These are phyloP conservation scores for Cadophora luteo-olivacea DNA, from an alignment of 2,329 filamentous ascomycete species.

Conservation along the genomic window DNA sequence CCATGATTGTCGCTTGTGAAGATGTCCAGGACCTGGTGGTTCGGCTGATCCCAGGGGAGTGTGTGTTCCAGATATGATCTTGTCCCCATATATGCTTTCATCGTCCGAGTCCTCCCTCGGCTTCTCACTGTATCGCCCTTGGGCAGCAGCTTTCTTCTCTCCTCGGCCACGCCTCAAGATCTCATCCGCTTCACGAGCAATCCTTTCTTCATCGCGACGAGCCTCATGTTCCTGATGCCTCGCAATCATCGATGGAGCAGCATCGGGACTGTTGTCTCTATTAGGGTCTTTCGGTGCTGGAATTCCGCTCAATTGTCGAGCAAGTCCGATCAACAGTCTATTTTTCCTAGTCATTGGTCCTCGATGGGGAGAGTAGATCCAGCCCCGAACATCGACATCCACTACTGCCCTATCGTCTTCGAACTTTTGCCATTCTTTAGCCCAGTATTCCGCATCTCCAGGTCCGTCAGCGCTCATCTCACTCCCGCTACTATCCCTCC, in stretches of 20 bases:
- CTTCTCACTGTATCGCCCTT: slow-evolving; percentile 76
- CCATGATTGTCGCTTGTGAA: slow-evolving; percentile 53
- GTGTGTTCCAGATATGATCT: slow-evolving; percentile 20
- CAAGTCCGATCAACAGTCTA: slow-evolving; percentile 83
- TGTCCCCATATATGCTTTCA: slow-evolving; percentile 41
- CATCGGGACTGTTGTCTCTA: slow-evolving; percentile 41
- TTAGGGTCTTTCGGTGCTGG: slow-evolving; percentile 53
- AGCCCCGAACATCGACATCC: slow-evolving; percentile 93
- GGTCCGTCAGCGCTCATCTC: slow-evolving; percentile 48
- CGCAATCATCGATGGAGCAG: slow-evolving; percentile 36
- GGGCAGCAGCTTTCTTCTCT: slow-evolving; percentile 73
- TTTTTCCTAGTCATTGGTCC: slow-evolving; percentile 89
- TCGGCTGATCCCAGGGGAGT: slow-evolving; percentile 39
- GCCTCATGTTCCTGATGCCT: slow-evolving; percentile 54
- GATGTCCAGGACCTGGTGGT: slow-evolving; percentile 42
- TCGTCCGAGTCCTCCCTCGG: slow-evolving; percentile 55
- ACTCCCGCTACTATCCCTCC: slow-evolving; percentile 45
- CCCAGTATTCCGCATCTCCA: slow-evolving; percentile 76
- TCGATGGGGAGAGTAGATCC: slow-evolving; percentile 87
- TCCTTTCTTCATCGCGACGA: slow-evolving; percentile 66
- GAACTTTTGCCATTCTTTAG: slow-evolving; percentile 76
- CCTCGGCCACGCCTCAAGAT: slow-evolving; percentile 76
- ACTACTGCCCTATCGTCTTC: slow-evolving; percentile 87
- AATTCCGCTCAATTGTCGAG: slow-evolving; percentile 86
- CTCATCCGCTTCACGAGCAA: slow-evolving; percentile 75